These are phyloP conservation scores for Styphnolobium japonicum DNA, from an alignment of 306 rosid genomes.

Conservation along the genomic window DNA sequence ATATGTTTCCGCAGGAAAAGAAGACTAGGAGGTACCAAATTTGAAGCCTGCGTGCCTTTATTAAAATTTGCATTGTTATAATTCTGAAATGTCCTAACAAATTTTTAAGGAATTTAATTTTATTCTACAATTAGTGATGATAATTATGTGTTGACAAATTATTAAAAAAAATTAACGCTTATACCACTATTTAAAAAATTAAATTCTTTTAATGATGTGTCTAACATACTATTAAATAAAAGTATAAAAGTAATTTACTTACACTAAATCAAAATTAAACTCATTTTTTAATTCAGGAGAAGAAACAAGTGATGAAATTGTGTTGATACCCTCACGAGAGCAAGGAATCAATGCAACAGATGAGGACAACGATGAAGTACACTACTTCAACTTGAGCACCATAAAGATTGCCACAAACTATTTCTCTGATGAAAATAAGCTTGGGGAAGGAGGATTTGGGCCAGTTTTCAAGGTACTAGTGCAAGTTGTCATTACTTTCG, in stretches of 20 bases:
- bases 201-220: too few relatives aligned
- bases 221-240: too few relatives aligned
- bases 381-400: constrained; percentile 22
- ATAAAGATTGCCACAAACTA: constrained; percentile 28
- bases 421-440: constrained; percentile 34
- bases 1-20: background rate
- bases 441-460: constrained; percentile 49
- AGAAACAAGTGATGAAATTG: constrained; percentile 7
- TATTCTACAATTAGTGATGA: too few relatives aligned
- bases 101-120: too few relatives aligned
- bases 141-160: too few relatives aligned
- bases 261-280: too few relatives aligned
- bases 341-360: background rate
- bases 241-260: too few relatives aligned
- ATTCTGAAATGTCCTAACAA: background rate
- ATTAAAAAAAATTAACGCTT: too few relatives aligned
- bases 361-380: constrained; percentile 24
- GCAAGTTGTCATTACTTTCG: background rate
- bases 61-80: background rate
- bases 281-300: background rate
- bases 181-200: too few relatives aligned
- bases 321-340: background rate
- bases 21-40: background rate
- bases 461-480: constrained; percentile 38
- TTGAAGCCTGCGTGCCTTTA: background rate